Percentiles rank a stretch among this genome's conserved stretches.
These are phyloP conservation scores for Phytophthora uliginosa DNA, from an alignment of 352 stramenopile species.

Conservation along the genomic window DNA sequence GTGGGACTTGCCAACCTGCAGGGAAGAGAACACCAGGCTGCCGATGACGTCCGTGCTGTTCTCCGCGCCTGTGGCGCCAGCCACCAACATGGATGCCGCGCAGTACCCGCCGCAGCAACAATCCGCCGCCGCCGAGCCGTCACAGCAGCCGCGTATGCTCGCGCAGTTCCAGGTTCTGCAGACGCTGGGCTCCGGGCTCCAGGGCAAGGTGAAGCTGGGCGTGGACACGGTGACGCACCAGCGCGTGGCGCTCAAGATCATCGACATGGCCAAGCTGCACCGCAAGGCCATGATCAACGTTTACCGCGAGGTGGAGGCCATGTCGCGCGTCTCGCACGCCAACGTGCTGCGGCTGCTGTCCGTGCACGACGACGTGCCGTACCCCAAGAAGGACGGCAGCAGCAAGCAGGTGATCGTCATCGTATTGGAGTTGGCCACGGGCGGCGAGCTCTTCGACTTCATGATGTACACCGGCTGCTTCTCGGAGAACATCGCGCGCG, in stretches of 20 bases:
- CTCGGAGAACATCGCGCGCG: conserved; percentile 86
- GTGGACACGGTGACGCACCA: conserved; percentile 82
- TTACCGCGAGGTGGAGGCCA: conserved; percentile 92
- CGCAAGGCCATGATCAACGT: conserved; percentile 88
- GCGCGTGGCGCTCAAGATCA: conserved; percentile 93
- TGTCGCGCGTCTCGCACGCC: conserved; percentile 85
- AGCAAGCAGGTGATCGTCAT: conserved; percentile 90
- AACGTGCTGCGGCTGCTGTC: conserved; percentile 88
- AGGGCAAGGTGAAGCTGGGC: conserved; percentile 92
- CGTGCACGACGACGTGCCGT: conserved; percentile 77
- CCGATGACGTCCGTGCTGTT: conserved; percentile 43
- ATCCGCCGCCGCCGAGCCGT: conserved; percentile 1
- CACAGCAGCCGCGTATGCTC: conserved; percentile 60
- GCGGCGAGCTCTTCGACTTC: conserved; percentile 93
- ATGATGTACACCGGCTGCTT: conserved; percentile 96
- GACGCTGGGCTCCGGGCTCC: conserved; percentile 83
- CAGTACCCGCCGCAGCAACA: conserved; percentile 10
- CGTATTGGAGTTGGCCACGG: conserved; percentile 89
- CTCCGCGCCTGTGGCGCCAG: conserved; percentile 36
- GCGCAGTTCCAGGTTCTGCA: conserved; percentile 83
- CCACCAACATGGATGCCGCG: conserved; percentile 39
- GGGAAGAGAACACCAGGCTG: conserved; percentile 7
- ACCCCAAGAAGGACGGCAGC: conserved; percentile 79
- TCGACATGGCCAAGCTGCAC: conserved; percentile 85
- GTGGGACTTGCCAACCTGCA: conserved; percentile 22